These are phyloP conservation scores for Pichia deserticola DNA, from an alignment of 805 yeast species.

Conservation along the genomic window DNA sequence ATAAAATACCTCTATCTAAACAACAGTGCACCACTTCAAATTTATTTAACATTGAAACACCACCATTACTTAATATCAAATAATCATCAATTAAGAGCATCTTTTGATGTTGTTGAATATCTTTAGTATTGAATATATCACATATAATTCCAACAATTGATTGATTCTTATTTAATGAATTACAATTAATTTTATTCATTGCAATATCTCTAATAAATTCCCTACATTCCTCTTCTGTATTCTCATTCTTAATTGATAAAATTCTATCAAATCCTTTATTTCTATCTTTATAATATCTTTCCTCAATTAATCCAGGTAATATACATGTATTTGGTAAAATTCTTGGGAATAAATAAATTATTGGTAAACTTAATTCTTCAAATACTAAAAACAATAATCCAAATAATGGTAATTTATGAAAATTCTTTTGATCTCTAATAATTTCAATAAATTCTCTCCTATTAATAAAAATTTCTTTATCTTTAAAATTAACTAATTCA, in stretches of 20 bases:
- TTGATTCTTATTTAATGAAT: too few relatives aligned
- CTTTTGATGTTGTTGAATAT: neutral
- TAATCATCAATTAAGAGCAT: slow-evolving; percentile 43
- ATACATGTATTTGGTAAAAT: slow-evolving; percentile 58
- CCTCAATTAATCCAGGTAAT: slow-evolving; percentile 31
- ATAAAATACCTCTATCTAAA: slow-evolving; percentile 18
- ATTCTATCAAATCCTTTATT: neutral
- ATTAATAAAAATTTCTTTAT: slow-evolving; percentile 15
- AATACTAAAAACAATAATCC: slow-evolving; percentile 45
- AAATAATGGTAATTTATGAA: slow-evolving; percentile 50
- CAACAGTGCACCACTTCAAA: slow-evolving; percentile 49
- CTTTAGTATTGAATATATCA: too few relatives aligned
- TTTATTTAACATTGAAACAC: slow-evolving; percentile 39
- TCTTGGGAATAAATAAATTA: slow-evolving; percentile 46
- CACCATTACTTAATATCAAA: slow-evolving; percentile 33
- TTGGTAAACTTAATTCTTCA: slow-evolving; percentile 49
- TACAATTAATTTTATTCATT: neutral
- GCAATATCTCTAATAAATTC: neutral
- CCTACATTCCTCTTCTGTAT: neutral
- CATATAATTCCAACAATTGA: too few relatives aligned
- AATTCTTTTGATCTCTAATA: slow-evolving; percentile 43
- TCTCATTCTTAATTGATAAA: neutral
- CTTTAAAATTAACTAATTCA: slow-evolving; percentile 6
- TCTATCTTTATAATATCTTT: neutral
- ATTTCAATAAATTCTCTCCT: slow-evolving; percentile 45